Evolutionary conservation across 23 red algal species (phyloP).

Genomic region (Gracilaria caudata): DNA sequence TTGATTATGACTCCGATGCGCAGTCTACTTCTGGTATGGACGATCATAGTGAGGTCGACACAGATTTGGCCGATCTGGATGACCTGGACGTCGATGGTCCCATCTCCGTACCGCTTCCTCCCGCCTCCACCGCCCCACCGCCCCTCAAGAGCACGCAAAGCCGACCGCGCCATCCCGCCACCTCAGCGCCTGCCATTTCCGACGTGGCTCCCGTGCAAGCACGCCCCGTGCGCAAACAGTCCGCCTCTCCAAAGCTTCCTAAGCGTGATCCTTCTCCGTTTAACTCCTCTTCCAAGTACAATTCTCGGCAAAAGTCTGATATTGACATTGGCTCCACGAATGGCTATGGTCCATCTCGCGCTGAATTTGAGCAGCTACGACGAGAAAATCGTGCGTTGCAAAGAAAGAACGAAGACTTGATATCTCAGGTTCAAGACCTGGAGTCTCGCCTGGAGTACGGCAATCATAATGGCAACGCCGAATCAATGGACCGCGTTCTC

Average conservation of each 20-base stretch:
- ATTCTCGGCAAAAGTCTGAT: conserved; percentile 22
- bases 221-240: conserved; percentile 22
- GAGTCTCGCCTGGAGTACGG: conserved; percentile 23
- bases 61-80: conserved; percentile 42
- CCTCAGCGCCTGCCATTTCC: conserved; percentile 18
- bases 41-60: conserved; percentile 51
- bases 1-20: conserved; percentile 42
- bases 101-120: conserved; percentile 10
- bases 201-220: neutral
- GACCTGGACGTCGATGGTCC: conserved; percentile 52
- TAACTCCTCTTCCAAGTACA: neutral
- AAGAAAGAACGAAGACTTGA: conserved; percentile 47
- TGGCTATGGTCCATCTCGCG: neutral
- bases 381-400: conserved; percentile 52
- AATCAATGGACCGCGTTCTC: conserved; percentile 9
- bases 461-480: conserved; percentile 14
- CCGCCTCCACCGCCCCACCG: neutral
- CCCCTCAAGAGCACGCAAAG: neutral
- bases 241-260: conserved; percentile 12
- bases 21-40: conserved; percentile 43
- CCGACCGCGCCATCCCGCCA: conserved; percentile 11
- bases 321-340: conserved; percentile 47
- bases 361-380: conserved; percentile 55
- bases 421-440: conserved; percentile 17
- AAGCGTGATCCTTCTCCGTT: conserved; percentile 43